Percentiles rank a stretch among this genome's conserved stretches.
Evolutionary conservation across 768 basidiomycete species (phyloP).

Genomic region (Lentinus brumalis): DNA sequence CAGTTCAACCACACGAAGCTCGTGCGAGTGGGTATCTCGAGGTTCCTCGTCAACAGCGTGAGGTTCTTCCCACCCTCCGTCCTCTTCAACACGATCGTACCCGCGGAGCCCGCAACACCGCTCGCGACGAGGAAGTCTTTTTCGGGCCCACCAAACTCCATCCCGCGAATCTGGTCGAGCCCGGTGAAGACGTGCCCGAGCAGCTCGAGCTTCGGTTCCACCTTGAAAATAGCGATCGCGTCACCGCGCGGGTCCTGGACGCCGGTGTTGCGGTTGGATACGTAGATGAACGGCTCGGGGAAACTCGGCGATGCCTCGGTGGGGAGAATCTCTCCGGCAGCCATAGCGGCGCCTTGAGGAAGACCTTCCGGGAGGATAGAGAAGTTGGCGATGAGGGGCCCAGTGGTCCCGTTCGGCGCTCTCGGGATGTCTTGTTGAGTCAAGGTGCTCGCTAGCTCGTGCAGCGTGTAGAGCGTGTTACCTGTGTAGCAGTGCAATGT

Average conservation of each 20-base stretch:
- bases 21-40: constrained; percentile 51
- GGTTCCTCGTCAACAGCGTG: constrained; percentile 53
- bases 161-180: constrained; percentile 63
- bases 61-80: constrained; percentile 55
- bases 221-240: constrained; percentile 62
- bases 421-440: constrained; percentile 58
- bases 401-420: constrained; percentile 50
- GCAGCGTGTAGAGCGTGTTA: constrained; percentile 51
- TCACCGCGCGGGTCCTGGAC: constrained; percentile 55
- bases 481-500: constrained; percentile 35
- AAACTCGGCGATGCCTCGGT: constrained; percentile 48
- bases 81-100: constrained; percentile 59
- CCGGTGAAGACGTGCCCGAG: constrained; percentile 63
- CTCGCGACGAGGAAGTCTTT: constrained; percentile 59
- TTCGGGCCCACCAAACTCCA: constrained; percentile 54
- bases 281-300: constrained; percentile 59
- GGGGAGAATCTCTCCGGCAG: constrained; percentile 66
- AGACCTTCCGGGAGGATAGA: constrained; percentile 49
- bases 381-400: constrained; percentile 50
- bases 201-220: constrained; percentile 45
- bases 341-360: constrained; percentile 42
- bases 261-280: constrained; percentile 66
- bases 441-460: constrained; percentile 59
- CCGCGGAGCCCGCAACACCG: constrained; percentile 53
- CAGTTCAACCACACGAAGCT: constrained; percentile 52